Base-by-base conservation (phyloP, 345 rosid genomes). In the Citrus inodora region DNA sequence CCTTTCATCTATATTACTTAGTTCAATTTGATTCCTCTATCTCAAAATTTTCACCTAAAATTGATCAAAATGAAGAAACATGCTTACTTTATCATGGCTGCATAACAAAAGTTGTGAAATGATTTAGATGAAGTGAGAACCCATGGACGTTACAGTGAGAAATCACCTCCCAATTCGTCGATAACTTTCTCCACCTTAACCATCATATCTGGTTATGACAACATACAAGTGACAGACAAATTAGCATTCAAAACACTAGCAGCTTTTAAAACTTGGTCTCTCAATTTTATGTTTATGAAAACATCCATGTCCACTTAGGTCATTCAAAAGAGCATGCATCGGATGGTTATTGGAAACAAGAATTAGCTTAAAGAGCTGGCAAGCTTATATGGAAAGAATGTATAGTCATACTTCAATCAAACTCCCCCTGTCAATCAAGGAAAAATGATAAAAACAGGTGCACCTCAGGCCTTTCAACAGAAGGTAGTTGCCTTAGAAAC, bases 131-230 rank as follows among this genome's bases (percentile, higher is more conserved):
- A 53, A 13, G 27, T 17, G 67, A 51, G 53, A 70, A 70, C 19
- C 81, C 64, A 24, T 32, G 10, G 78, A 78, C 64, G 28, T 83
- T 78, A 85, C 66, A 69, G 67, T 70, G 76, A 33, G 75, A 87
- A 72, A 70, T 76, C 88, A 77, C 68, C 86, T 81, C 89, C 92
- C 59, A 91, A 67, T 80, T 91, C 98, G 27, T 66, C 76, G 17
- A 95, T 89, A 75, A 92, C 83, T 81, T 76, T 84, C 79, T 87
- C 97, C 81, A 95, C 98, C 80, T 84, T 89, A 37, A 80, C 60
- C 86, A 95, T 76, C 96, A 95, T 89, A 76, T 92, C 98, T 95
- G 91, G 51, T 48, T 76, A 81, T 40, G n/a, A 65, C 59, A 40
- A 71, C 37, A 67, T 73, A 76, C 70, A 17, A 27, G 28, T 21